Base-by-base conservation (phyloP, 2,329 filamentous ascomycete species). In the Orbilia quercus region DNA sequence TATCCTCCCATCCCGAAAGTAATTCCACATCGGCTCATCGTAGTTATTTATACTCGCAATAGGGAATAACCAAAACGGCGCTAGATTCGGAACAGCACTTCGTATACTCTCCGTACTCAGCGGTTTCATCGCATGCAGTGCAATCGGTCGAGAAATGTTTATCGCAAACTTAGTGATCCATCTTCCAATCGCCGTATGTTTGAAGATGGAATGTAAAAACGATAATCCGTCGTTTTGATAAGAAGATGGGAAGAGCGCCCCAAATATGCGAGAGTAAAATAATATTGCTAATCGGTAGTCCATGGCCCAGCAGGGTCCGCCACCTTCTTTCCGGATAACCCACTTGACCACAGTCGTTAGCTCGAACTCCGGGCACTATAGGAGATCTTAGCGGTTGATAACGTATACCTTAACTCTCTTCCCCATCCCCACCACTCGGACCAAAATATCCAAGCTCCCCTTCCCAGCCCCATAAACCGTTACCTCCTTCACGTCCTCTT, bases 391-490 rank as follows among this genome's bases (percentile, higher is more conserved):
- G n/a, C n/a, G n/a, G 9, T 31, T 31, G 28, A 31, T 31, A 31
- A 31, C 9, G 9, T 7, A 18, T 28, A 63, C 58, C 42, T 86
- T 82, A 6, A 88, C 86, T 58, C 83, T 80, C 38, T 84, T 82
- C 1, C 85, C 86, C 0, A 82, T 79, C 0, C 82, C 81, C 4
- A 85, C 86, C 58, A 85, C 86, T 1, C 84, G 82, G 76, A 88
- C 88, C 0, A 85, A 85, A 1, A 85, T 84, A 77, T 90, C 88
- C 82, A 84, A 89, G 1, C 85, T 86, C 1, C 85, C 88, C 77
- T 90, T 90, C n/a, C 83, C 82, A 0, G 82, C 86, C 1, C 88
- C 89, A 2, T 89, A 81, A 2, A 90, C 82, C 0, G 84, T 82
- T 1, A 83, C 82, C 0, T 79, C 80, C 38, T 82, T 75, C 20